Evolutionary conservation across 768 basidiomycete genomes (phyloP).

Genomic region (Trametes cingulata): DNA sequence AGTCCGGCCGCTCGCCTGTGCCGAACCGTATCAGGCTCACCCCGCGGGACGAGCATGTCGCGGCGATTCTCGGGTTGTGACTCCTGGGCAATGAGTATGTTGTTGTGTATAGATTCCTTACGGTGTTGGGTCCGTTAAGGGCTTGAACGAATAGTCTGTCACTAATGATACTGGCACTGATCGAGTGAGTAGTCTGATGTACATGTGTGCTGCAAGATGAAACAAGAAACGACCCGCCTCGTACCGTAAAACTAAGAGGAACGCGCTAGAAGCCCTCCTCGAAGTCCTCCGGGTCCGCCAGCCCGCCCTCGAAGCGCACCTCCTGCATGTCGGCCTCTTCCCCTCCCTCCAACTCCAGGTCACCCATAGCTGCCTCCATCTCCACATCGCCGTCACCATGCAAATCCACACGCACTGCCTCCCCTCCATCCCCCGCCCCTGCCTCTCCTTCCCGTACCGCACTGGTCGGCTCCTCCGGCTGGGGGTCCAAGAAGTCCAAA

Average conservation of each 20-base stretch:
- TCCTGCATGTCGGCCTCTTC: slow-evolving; percentile 13
- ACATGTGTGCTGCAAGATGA: not conserved
- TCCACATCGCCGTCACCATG: not conserved
- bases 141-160: too few species aligned
- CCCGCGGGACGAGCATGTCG: slow-evolving; percentile 26
- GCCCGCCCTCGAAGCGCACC: slow-evolving; percentile 10
- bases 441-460: not conserved
- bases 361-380: not conserved
- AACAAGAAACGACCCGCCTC: not conserved
- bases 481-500: slow-evolving; percentile 54
- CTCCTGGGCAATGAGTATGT: not conserved
- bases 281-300: slow-evolving; percentile 21
- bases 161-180: too few species aligned
- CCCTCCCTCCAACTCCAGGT: not conserved
- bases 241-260: not conserved
- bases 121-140: too few species aligned
- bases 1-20: slow-evolving; percentile 46
- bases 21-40: slow-evolving; percentile 39
- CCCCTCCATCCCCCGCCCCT: not conserved
- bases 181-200: not conserved
- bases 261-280: slow-evolving; percentile 15
- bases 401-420: not conserved
- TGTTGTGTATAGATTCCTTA: too few species aligned
- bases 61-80: not conserved
- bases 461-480: not conserved